Evolutionary conservation across 768 basidiomycete species (phyloP), one percentile per base, ranked within the genome.

Genomic region (Termitomyces heimii): DNA sequence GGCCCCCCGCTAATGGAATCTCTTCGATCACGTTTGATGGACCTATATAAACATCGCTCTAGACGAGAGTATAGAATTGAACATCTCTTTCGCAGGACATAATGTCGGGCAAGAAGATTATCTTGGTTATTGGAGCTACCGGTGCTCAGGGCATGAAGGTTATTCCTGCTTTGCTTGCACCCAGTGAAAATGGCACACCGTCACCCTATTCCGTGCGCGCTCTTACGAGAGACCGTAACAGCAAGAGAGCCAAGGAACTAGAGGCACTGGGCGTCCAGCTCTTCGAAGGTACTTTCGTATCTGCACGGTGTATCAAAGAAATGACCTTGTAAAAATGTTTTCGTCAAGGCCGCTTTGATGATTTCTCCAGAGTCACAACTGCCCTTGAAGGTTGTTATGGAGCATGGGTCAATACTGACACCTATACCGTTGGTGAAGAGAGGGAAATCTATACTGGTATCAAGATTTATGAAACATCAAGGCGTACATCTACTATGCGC

Each of bases 51-150:
- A 37, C 52, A 46, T 26, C 10, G n/a, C 5, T 53, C 24, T 40
- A 45, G 58, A 54, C 58, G 49, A 52, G 54, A 59, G 53, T 52
- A 45, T 28, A 58, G 40, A 35, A 61, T 5, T 24, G 20, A 16
- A 31, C 18, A 7, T 29, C 31, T 53, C 37, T 22, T n/a, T 40
- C 18, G 8, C 18, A 47, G 14, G 24, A 51, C 56, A 51, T 4
- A n/a, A 60, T 63, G 60, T 61, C 55, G 14, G 51, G 44, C 42
- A 63, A 63, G 58, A 77, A 75, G 63, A 61, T 74, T 53, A 75
- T 79, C 55, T 68, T 77, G 43, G 75, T 79, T 40, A 72, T 79
- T 31, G 77, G 77, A 37, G 77, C 73, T 8, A 78, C 77, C 37
- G 77, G 77, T 52, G 76, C 76, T 3, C 77, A 79, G 56, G 77